Conservation (phyloP, 176 grass and related monocot species). For the Paspalum notatum region DNA sequence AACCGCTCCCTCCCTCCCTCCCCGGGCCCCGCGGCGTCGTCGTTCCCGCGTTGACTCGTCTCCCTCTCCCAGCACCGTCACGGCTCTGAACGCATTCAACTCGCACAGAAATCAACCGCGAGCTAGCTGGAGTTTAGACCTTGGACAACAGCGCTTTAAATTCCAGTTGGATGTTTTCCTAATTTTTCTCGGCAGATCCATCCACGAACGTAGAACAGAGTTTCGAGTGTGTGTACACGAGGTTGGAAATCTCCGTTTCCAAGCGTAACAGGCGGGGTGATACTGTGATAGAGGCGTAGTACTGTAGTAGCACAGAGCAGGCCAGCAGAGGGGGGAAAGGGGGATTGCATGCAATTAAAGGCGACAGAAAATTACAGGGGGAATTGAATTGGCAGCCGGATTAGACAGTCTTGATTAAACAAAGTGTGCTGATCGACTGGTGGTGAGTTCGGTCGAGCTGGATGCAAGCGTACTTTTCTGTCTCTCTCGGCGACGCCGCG, state of each 20-base stretch:
- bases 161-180: neutral
- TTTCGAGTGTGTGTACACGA: neutral
- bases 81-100: constrained; percentile 36
- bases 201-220: neutral
- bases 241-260: neutral
- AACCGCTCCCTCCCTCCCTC: constrained; percentile 37
- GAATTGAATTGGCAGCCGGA: neutral
- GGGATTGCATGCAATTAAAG: neutral
- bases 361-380: neutral
- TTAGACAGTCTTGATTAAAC: neutral
- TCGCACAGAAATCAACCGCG: neutral
- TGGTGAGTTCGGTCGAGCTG: constrained; percentile 48
- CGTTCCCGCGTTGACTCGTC: constrained; percentile 55
- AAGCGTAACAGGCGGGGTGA: constrained; percentile 21
- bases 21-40: constrained; percentile 36
- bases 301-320: neutral
- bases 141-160: neutral
- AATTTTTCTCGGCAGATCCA: neutral
- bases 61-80: constrained; percentile 16
- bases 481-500: constrained; percentile 36
- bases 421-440: neutral
- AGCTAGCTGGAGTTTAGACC: neutral
- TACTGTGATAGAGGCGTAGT: neutral
- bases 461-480: constrained; percentile 45
- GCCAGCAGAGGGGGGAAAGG: no score